Base-by-base conservation (phyloP, 805 yeast species). In the Monosporozyma solicola region DNA sequence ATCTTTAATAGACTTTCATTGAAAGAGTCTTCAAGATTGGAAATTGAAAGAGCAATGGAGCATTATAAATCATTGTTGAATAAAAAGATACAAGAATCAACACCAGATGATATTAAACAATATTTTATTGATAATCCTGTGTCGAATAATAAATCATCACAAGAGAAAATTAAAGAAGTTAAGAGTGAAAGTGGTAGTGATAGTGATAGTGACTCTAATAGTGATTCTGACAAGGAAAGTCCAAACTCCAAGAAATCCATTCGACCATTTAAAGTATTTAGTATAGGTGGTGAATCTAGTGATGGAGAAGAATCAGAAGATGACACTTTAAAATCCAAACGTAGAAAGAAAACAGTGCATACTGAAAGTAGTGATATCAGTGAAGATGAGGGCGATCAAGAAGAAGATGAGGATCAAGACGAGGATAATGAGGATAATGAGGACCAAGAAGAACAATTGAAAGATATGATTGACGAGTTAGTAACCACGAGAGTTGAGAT, bases 1-100 rank as follows among this genome's bases (percentile, higher is more conserved):
- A 59, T 66, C 11, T 66, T 67, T 41, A 59, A 62, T 22, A 61
- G 58, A 47, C 48, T 66, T 25, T 63, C 67, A 20, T 60, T 67
- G 49, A 65, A 63, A 45, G 59, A 59, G 37, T 55, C 65, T 8
- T 63, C 66, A 16, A 59, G 61, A 43, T 61, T 59, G 37, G 56
- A 51, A 41, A 61, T 66, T 43, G 48, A 56, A 2, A 59, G 59
- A 41, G 64, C 64, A 51, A 50, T 67, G 43, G 55, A 58, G 5
- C 50, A 58, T 22, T 55, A 64, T n/a, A 62, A 59, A 32, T 58
- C 62, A 46, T 54, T 64, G 0, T 48, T 65, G 16, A 45, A 51
- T 5, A 60, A 60, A 32, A 60, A 58, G 27, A 60, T 64, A 13
- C 52, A 56, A 8, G 54, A 52, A 15, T 56, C 60, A 9, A 59